Evolutionary conservation across 257 asterid genomes (phyloP), one percentile per base, ranked within the genome.

Genomic region (Sherardia arvensis): DNA sequence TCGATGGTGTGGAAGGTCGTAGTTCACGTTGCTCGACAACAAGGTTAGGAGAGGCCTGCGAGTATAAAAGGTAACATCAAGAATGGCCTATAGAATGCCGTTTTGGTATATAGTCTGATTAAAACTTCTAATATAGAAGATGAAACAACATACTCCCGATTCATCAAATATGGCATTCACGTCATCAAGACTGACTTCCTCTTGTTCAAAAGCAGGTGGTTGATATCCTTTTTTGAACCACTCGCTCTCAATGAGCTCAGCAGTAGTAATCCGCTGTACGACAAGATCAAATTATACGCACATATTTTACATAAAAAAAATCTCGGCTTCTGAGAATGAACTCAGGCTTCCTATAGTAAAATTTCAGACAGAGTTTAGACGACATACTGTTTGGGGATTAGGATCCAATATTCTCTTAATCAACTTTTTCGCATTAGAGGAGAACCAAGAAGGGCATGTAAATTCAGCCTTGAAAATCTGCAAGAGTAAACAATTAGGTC

Each of bases 151-250:
- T 71, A 92, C 99, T 61, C 65, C 32, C 25, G 79, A 58, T 67
- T 87, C 99, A 65, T 71, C 73, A 66, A 92, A 92, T 65, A 89
- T 74, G 34, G 94, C 84, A 73, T 89, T 75, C 70, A 92, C 84
- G 68, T 92, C 99, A 53, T 84, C 99, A n/a, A 92, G 87, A 73
- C 75, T 81, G 61, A 79, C 89, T 58, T 89, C 94, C 76, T 87
- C 95, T n/a, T 78, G 85, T 64, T 84, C 87, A 59, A 89, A 92
- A 32, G 73, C 58, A 1, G 99, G 95, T 29, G 89, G 76, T 69
- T 80, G 85, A 76, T 85, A 89, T 62, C 97, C 99, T 76, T 89
- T 92, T 83, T 84, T 92, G 82, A 92, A 92, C 99, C 99, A 92
- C 62, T 92, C 99, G 62, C 84, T 87, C 76, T 83, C 85, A 53